A percentile compares a stretch with the other conserved stretches of the same genome.
Evolutionary conservation across 116 monocot species (phyloP).

Genomic region (Dioscorea cayenensis): DNA sequence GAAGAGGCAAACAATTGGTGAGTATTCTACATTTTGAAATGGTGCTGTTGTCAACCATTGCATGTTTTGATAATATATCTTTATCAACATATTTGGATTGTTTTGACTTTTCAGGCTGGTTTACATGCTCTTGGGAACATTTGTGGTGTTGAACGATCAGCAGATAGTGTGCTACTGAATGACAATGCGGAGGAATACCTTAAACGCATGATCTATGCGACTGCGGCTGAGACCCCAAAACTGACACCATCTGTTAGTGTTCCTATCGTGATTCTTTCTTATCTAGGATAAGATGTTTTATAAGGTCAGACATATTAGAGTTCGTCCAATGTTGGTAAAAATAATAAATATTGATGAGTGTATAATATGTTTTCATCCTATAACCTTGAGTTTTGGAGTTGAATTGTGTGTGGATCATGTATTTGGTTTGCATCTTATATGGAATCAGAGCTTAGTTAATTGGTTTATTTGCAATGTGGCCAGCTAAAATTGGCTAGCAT

Average conservation of each 20-base stretch:
- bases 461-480: too few species aligned
- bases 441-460: too few species aligned
- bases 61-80: neutral
- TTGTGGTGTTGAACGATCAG: slow-evolving; percentile 55
- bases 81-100: neutral
- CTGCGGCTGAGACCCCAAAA: slow-evolving; percentile 68
- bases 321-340: too few species aligned
- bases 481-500: too few species aligned
- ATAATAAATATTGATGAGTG: too few species aligned
- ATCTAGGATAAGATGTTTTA: neutral
- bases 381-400: too few species aligned
- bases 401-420: too few species aligned
- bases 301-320: neutral
- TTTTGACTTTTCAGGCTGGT: slow-evolving; percentile 46
- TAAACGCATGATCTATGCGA: slow-evolving; percentile 50
- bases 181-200: slow-evolving; percentile 63
- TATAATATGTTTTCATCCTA: too few species aligned
- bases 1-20: slow-evolving; percentile 78
- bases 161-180: slow-evolving; percentile 42
- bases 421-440: too few species aligned
- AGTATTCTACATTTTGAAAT: neutral
- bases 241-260: slow-evolving; percentile 78
- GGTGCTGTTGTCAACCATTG: neutral
- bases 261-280: neutral
- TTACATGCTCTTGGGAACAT: slow-evolving; percentile 83